Base-by-base conservation (phyloP, 176 grass and related monocot species). In the Chloris gayana region DNA sequence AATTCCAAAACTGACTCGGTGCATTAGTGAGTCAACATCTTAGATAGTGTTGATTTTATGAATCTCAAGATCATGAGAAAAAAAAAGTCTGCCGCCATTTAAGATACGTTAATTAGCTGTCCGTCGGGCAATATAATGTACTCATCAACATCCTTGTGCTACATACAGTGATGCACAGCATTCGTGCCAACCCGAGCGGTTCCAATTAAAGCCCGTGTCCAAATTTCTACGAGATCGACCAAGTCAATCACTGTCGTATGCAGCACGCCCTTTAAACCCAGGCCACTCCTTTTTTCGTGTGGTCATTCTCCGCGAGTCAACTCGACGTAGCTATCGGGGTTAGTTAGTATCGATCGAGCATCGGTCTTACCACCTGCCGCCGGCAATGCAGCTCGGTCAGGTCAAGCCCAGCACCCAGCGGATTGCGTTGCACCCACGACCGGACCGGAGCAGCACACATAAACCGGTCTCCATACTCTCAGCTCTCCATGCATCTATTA, bases 331-430 rank as follows among this genome's bases (percentile, higher is more conserved):
- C 9, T 14, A 21, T 30, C 50, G 49, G 38, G 35, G 35, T 37
- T 37, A 37, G 58, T 31, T 64, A 44, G 58, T 21, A 9, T 44
- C 41, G 9, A 10, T 44, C 10, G 19, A 18, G 8, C 19, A 10
- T 44, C 41, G 19, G 51, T n/a, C 19, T 56, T 80, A 54, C 47
- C 64, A 22, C 12, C 64, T 70, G 78, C n/a, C 33, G 13, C 1
- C 3, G 33, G 78, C 66, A 70, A 70, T 33, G 78, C 66, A 80
- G 60, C 35, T 22, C 35, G 35, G 50, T 80, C 78, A 30, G 37
- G 66, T 80, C 66, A 80, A 60, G 8, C 47, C 19, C 21, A 58
- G 15, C n/a, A n/a, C n/a, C 22, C 64, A 80, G 66, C 35, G 41
- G 49, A 21, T 67, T 7, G 8, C 8, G 8, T 4, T 39, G 64